Conservation (phyloP, 805 yeast species). For the Wickerhamiella qilinensis region DNA sequence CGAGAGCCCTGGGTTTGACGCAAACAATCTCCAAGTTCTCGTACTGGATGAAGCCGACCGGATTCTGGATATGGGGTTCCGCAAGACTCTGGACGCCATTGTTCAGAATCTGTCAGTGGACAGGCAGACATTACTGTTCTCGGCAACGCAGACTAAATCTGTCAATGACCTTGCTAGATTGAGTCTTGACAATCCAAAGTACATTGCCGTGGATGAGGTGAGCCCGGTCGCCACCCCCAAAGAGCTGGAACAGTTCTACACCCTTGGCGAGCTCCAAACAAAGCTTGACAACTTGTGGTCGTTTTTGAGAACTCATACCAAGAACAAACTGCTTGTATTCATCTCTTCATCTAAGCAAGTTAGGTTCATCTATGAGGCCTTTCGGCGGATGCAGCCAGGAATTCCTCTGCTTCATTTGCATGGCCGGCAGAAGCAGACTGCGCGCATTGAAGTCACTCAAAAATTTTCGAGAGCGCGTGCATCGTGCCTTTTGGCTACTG, state of each 20-base stretch:
- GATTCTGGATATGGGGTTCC: slow-evolving; percentile 87
- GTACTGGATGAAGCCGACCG: slow-evolving; percentile 88
- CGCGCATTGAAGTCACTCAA: slow-evolving; percentile 65
- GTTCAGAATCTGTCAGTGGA: slow-evolving; percentile 59
- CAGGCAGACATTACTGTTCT: slow-evolving; percentile 70
- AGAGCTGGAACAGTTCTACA: slow-evolving; percentile 67
- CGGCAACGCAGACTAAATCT: slow-evolving; percentile 80
- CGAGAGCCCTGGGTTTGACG: slow-evolving; percentile 67
- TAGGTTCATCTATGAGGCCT: slow-evolving; percentile 73
- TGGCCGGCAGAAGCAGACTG: slow-evolving; percentile 83
- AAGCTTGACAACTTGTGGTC: slow-evolving; percentile 79
- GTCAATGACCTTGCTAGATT: slow-evolving; percentile 70
- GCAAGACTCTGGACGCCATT: slow-evolving; percentile 65
- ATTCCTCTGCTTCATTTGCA: slow-evolving; percentile 71
- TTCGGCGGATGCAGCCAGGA: slow-evolving; percentile 82
- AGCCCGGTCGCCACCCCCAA: slow-evolving; percentile 50
- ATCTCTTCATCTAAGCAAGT: slow-evolving; percentile 82
- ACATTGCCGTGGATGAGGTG: slow-evolving; percentile 33
- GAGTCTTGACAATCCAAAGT: slow-evolving; percentile 48
- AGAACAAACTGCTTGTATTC: slow-evolving; percentile 66
- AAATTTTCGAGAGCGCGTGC: slow-evolving; percentile 66
- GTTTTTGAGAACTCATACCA: slow-evolving; percentile 68
- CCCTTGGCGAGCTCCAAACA: slow-evolving; percentile 54
- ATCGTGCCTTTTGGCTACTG: slow-evolving; percentile 77
- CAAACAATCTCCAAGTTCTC: slow-evolving; percentile 56